Evolutionary conservation across 805 yeast genomes (phyloP).

Genomic region (Yarrowia yakushimensis): DNA sequence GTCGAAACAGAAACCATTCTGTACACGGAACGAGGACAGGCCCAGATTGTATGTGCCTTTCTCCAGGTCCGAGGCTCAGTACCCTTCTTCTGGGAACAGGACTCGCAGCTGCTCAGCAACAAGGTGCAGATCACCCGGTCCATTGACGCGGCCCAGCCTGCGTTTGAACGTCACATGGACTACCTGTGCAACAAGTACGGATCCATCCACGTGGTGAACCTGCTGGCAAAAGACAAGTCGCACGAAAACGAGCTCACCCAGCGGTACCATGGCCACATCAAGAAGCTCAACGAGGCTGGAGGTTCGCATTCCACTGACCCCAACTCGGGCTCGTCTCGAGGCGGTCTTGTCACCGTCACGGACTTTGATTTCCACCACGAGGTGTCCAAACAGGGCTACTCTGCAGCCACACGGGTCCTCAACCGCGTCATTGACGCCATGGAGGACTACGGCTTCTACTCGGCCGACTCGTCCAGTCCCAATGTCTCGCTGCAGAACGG

Average conservation of each 20-base stretch:
- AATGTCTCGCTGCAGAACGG: slow-evolving; percentile 78
- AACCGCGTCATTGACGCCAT: slow-evolving; percentile 63
- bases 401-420: slow-evolving; percentile 69
- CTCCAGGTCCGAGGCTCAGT: slow-evolving; percentile 93
- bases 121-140: slow-evolving; percentile 87
- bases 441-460: slow-evolving; percentile 77
- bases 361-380: slow-evolving; percentile 93
- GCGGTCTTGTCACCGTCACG: slow-evolving; percentile 50
- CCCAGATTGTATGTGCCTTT: slow-evolving; percentile 60
- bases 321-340: slow-evolving; percentile 27
- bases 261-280: slow-evolving; percentile 60
- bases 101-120: slow-evolving; percentile 83
- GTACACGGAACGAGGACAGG: slow-evolving; percentile 38
- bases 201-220: slow-evolving; percentile 81
- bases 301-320: slow-evolving; percentile 15
- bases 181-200: slow-evolving; percentile 72
- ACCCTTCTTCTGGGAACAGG: slow-evolving; percentile 98
- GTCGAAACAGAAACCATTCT: slow-evolving; percentile 88
- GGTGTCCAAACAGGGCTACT: slow-evolving; percentile 85
- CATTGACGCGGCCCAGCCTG: slow-evolving; percentile 86
- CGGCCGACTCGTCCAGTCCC: slow-evolving; percentile 56
- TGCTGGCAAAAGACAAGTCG: slow-evolving; percentile 67
- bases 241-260: slow-evolving; percentile 70
- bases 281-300: slow-evolving; percentile 33
- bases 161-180: slow-evolving; percentile 78